Evolutionary conservation across 2,329 filamentous ascomycete species (phyloP).

Genomic region (Xylogone sp.): DNA sequence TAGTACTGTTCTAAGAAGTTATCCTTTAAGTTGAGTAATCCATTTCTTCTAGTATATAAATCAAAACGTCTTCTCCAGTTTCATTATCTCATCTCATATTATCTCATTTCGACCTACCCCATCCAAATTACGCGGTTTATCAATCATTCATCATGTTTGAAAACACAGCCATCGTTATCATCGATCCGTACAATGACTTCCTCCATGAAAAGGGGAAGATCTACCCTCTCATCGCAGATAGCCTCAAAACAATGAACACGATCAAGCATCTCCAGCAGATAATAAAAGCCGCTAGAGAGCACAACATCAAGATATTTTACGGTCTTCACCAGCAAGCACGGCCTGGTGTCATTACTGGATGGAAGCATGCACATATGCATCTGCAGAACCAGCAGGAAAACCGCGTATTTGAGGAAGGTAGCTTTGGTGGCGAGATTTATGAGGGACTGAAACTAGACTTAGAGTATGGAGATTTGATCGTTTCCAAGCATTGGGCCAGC

Average conservation of each 20-base stretch:
- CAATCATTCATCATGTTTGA: slow-evolving; percentile 4
- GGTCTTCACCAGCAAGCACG: slow-evolving; percentile 29
- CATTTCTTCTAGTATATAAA: too few relatives aligned
- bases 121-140: too few relatives aligned
- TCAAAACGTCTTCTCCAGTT: too few relatives aligned
- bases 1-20: too few relatives aligned
- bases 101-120: too few relatives aligned
- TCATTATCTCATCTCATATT: too few relatives aligned
- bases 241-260: slow-evolving; percentile 23
- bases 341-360: slow-evolving; percentile 21
- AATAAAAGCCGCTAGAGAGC: slow-evolving; percentile 17
- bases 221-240: slow-evolving; percentile 20
- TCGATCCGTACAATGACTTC: slow-evolving; percentile 26
- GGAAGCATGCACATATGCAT: slow-evolving; percentile 22
- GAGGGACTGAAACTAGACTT: slow-evolving; percentile 25
- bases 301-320: slow-evolving; percentile 30
- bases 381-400: slow-evolving; percentile 15
- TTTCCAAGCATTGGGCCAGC: slow-evolving; percentile 30
- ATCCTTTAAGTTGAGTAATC: too few relatives aligned
- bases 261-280: slow-evolving; percentile 23
- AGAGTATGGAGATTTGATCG: slow-evolving; percentile 27
- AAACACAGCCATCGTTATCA: slow-evolving; percentile 20
- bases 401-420: slow-evolving; percentile 24
- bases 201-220: slow-evolving; percentile 22
- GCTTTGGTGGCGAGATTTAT: slow-evolving; percentile 27